These are phyloP conservation scores for Sophora flavescens DNA, from an alignment of 306 rosid species.

Conservation along the genomic window DNA sequence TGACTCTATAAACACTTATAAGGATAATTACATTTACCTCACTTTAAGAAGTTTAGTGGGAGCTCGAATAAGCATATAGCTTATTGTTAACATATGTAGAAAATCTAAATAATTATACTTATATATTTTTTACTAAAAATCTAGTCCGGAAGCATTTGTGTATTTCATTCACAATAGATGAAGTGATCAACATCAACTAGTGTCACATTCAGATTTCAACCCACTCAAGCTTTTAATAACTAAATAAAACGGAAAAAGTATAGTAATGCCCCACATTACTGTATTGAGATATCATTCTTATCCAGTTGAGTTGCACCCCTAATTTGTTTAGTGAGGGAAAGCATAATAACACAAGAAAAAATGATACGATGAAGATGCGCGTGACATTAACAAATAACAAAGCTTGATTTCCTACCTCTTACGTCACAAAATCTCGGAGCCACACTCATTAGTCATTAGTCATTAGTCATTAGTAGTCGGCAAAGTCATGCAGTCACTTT, in stretches of 20 bases:
- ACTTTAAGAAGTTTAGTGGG: too few relatives aligned
- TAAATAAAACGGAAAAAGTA: conserved; percentile 28
- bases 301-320: conserved; percentile 2
- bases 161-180: neutral
- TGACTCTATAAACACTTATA: too few relatives aligned
- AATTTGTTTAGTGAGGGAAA: neutral
- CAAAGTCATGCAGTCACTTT: conserved; percentile 9
- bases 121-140: too few relatives aligned
- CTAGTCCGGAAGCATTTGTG: too few relatives aligned
- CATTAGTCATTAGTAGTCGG: conserved; percentile 39
- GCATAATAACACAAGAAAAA: neutral
- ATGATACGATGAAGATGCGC: conserved; percentile 21
- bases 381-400: conserved; percentile 24
- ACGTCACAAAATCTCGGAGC: conserved; percentile 44
- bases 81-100: too few relatives aligned
- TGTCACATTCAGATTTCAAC: conserved; percentile 16
- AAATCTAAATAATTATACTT: too few relatives aligned
- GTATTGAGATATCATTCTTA: conserved; percentile 36
- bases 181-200: neutral
- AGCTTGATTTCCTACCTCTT: too few relatives aligned
- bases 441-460: neutral
- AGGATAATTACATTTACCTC: too few relatives aligned
- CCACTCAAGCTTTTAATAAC: conserved; percentile 25
- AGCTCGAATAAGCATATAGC: too few relatives aligned
- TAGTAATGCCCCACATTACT: conserved; percentile 27